Evolutionary conservation across 768 basidiomycete species (phyloP).

Genomic region (Pleurotus tuoliensis): DNA sequence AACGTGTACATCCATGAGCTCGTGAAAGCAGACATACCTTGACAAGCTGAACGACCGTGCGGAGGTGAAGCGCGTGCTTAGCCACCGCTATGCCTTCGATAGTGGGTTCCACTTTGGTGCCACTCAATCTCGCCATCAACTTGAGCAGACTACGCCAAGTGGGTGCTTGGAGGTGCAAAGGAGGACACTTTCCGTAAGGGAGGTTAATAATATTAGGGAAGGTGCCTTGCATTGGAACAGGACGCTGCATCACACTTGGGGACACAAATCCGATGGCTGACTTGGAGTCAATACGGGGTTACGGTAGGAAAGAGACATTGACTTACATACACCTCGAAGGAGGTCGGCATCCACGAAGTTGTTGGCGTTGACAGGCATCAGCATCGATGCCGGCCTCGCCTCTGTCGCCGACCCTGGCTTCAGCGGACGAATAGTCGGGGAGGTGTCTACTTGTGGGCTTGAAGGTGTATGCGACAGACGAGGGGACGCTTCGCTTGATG

Average conservation of each 20-base stretch:
- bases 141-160: conserved; percentile 73
- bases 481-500: not conserved
- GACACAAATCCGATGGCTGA: conserved; percentile 66
- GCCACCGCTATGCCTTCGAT: conserved; percentile 59
- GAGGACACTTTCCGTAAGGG: conserved; percentile 62
- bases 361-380: conserved; percentile 28
- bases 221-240: conserved; percentile 43
- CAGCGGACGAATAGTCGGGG: not conserved
- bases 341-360: conserved; percentile 59
- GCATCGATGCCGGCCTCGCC: not conserved
- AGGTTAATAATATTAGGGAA: conserved; percentile 76
- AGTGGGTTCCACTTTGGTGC: conserved; percentile 66
- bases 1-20: not conserved
- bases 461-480: not conserved
- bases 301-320: conserved; percentile 1
- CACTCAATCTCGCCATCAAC: conserved; percentile 70
- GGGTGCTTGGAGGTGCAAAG: conserved; percentile 70
- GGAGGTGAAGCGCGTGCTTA: conserved; percentile 55
- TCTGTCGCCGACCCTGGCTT: not conserved
- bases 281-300: conserved; percentile 1
- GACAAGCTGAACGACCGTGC: conserved; percentile 76
- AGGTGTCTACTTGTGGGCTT: not conserved
- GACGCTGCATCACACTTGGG: conserved; percentile 47
- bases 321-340: conserved; percentile 62
- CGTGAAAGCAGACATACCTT: conserved; percentile 42